Base-by-base conservation (phyloP, 2,329 filamentous ascomycete genomes). In the Colletotrichum sp. region DNA sequence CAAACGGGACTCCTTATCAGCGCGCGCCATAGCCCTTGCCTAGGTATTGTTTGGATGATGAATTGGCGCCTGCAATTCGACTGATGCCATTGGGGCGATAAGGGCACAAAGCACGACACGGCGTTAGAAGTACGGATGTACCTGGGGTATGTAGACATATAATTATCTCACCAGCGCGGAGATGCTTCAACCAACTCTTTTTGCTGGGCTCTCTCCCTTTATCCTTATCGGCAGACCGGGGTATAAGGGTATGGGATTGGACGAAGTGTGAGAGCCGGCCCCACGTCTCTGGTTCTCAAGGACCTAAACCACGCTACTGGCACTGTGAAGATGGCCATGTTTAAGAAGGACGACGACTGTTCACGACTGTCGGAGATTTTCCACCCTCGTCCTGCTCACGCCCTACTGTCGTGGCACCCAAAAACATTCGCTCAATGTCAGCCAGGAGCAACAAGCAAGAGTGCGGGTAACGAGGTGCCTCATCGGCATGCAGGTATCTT, bases 71-170 rank as follows among this genome's bases (percentile, higher is more conserved):
- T 34, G 65, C 64, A 44, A 44, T 69, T 39, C 36, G 70, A 52
- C 70, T 32, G 44, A 73, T 65, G 57, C 64, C 18, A 76, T 76
- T 76, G 74, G 74, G 65, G 74, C 74, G 70, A 76, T 76, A 76
- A 76, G 74, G 69, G 34, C 64, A 65, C 57, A 65, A 60, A 73
- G 60, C 63, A 57, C 72, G 44, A 59, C 60, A 69, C 44, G 24
- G 49, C 26, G 34, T 32, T 18, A 7, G 44, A 52, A 52, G n/a
- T 13, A 52, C 44, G 44, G 44, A 52, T 52, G n/a, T 52, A 52
- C 44, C 44, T 52, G 44, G 44, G n/a, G 44, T 21, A 52, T 52
- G 44, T 44, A n/a, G 18, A 39, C n/a, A 52, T 21, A 52, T 13
- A 21, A 49, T 49, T 52, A 21, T 52, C 44, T 52, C 6, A 52